phyloP scores from a whole-genome alignment of 176 grass and related monocot species.

The Echinochloa phyllopogon region DNA sequence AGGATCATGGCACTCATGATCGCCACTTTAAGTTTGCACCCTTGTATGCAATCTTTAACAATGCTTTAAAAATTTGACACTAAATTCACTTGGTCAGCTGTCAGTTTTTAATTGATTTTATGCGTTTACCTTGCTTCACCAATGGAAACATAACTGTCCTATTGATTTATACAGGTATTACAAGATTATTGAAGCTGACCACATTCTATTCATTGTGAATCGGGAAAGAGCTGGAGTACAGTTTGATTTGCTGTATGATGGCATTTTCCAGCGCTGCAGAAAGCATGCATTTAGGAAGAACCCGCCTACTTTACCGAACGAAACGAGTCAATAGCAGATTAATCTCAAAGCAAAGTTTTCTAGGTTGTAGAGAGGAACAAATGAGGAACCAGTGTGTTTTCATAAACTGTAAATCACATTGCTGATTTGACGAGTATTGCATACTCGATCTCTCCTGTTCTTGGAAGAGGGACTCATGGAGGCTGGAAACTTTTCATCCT shows the following conservation, averaged over 20 bases:
- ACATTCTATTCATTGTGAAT: slow-evolving; percentile 96
- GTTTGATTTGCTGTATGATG: slow-evolving; percentile 93
- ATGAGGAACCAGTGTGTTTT: neutral
- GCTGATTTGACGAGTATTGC: slow-evolving; percentile 14
- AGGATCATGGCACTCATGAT: neutral
- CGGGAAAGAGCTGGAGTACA: slow-evolving; percentile 94
- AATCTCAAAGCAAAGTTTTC: slow-evolving; percentile 16
- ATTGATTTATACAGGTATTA: slow-evolving; percentile 67
- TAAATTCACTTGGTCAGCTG: slow-evolving; percentile 34
- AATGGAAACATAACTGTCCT: neutral
- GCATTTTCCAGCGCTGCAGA: slow-evolving; percentile 93
- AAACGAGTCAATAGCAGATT: slow-evolving; percentile 59
- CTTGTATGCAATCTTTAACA: neutral
- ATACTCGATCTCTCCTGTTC: slow-evolving; percentile 3
- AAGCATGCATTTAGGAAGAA: slow-evolving; percentile 75
- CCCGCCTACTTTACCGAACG: slow-evolving; percentile 63
- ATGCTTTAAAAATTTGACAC: neutral
- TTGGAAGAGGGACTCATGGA: neutral
- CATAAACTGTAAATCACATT: slow-evolving; percentile 48
- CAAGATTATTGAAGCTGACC: slow-evolving; percentile 95
- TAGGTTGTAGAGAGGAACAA: slow-evolving; percentile 43
- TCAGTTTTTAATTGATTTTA: neutral
- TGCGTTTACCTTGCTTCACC: neutral
- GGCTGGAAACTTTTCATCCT: neutral
- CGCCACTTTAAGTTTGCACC: neutral